A percentile compares a stretch with the other conserved stretches of the same genome.
Conservation (phyloP, 805 yeast genomes). For the Lachancea sp. region DNA sequence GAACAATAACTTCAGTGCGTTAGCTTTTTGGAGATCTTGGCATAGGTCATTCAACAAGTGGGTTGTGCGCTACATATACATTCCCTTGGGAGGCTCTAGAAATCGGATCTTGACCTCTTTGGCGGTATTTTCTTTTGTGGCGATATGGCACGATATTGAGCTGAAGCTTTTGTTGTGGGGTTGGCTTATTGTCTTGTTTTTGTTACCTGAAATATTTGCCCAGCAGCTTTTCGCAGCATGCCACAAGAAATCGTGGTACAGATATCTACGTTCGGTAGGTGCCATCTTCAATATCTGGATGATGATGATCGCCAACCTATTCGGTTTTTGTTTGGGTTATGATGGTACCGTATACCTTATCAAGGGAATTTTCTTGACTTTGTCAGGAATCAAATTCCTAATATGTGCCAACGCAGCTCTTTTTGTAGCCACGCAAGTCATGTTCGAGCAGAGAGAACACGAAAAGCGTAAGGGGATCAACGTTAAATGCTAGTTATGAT, state of each 20-base stretch:
- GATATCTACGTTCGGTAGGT: slow-evolving; percentile 79
- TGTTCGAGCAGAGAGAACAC: slow-evolving; percentile 86
- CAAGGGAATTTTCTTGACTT: slow-evolving; percentile 64
- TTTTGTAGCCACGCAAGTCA: slow-evolving; percentile 82
- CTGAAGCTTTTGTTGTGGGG: slow-evolving; percentile 88
- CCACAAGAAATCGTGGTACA: slow-evolving; percentile 55
- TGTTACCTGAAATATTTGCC: slow-evolving; percentile 76
- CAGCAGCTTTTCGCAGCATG: slow-evolving; percentile 39
- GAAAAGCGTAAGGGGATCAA: slow-evolving; percentile 81
- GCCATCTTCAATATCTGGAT: slow-evolving; percentile 89
- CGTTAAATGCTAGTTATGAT: slow-evolving; percentile 50
- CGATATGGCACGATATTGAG: slow-evolving; percentile 97
- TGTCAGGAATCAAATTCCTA: slow-evolving; percentile 58
- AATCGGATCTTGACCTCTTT: slow-evolving; percentile 70
- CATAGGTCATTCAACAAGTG: slow-evolving; percentile 90
- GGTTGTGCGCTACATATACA: slow-evolving; percentile 80
- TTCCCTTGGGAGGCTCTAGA: slow-evolving; percentile 82
- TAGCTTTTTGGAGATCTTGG: slow-evolving; percentile 99
- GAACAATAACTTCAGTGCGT: slow-evolving; percentile 86
- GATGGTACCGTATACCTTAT: slow-evolving; percentile 73
- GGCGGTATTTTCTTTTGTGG: slow-evolving; percentile 89
- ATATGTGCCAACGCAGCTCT: slow-evolving; percentile 55
- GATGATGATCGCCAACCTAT: slow-evolving; percentile 95
- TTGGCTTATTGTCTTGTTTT: slow-evolving; percentile 81
- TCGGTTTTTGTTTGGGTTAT: slow-evolving; percentile 88